A percentile compares a stretch with the other conserved stretches of the same genome.
Conservation (phyloP, 2,329 filamentous ascomycete species). For the Xylaria sp. region DNA sequence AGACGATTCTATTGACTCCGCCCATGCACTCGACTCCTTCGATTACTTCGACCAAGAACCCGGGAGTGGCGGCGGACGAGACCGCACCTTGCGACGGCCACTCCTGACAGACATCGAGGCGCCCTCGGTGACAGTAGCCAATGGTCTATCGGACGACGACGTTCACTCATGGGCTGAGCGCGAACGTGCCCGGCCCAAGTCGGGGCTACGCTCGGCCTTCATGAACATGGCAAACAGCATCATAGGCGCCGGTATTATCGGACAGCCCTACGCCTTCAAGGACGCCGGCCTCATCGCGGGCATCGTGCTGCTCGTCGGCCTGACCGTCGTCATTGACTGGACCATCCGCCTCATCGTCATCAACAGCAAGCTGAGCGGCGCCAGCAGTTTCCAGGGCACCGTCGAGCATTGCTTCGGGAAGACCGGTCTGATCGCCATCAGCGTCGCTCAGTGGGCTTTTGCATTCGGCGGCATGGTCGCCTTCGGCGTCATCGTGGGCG, state of each 20-base stretch:
- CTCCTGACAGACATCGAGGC: conserved; percentile 76
- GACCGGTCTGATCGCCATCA: conserved; percentile 85
- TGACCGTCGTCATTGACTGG: conserved; percentile 93
- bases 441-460: conserved; percentile 93
- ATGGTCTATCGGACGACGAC: conserved; percentile 54
- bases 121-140: conserved; percentile 70
- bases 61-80: conserved; percentile 42
- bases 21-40: conserved; percentile 36
- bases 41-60: conserved; percentile 42
- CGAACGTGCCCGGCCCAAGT: conserved; percentile 74
- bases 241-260: conserved; percentile 77
- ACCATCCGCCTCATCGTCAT: conserved; percentile 96
- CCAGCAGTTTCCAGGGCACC: conserved; percentile 92
- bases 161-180: conserved; percentile 57
- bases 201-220: conserved; percentile 84
- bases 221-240: conserved; percentile 99
- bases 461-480: conserved; percentile 99
- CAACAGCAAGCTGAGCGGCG: conserved; percentile 95
- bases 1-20: not conserved
- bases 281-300: conserved; percentile 89
- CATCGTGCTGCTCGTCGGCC: conserved; percentile 73
- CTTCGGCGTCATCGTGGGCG: conserved; percentile 96
- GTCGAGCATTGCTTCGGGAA: conserved; percentile 95
- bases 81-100: conserved; percentile 58
- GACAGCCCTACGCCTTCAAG: conserved; percentile 93